Evolutionary conservation across 192 early-diverging fungal species (phyloP), one percentile per base, ranked within the genome.

Genomic region (Podila verticillata): DNA sequence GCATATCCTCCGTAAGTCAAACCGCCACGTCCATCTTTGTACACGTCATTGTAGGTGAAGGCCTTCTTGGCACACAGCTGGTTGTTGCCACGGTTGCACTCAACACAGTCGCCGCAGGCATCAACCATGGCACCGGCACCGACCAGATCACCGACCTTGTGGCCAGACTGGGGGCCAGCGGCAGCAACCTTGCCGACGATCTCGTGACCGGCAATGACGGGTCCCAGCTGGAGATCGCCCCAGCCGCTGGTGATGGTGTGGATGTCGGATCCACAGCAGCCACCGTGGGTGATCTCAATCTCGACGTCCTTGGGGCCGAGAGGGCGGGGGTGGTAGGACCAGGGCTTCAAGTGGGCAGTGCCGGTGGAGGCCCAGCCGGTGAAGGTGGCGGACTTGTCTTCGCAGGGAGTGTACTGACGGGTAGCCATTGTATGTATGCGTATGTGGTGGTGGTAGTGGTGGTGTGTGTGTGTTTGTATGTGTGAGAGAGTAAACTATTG

Each of bases 261-360:
- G 57, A 94, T 66, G 74, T 95, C 94, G 8, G 89, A 89, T 57
- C 89, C 91, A 72, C 94, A 95, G 62, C 95, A 89, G 48, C 93
- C 93, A 68, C 92, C 91, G 81, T 91, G 88, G 20, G 87, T 81
- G 66, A 95, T 90, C 81, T 93, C 82, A 61, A 96, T 93, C 74
- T 92, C 90, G 39, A 95, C 86, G 70, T 91, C 91, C 73, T 90
- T 79, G 15, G 73, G 72, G 9, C 89, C 89, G 1, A 91, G 67
- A 1, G 89, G 87, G 22, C 89, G 88, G 12, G 90, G 89, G 61
- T 65, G 85, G 78, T 91, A 91, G 3, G 79, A 71, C 74, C 84
- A 88, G 30, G 82, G 79, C 79, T 85, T 68, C 32, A 81, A 34
- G n/a, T 48, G 44, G 22, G 60, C 28, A 26, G 58, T 59, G 17